Evolutionary conservation across 2,329 filamentous ascomycete species (phyloP), one percentile per base, ranked within the genome.

Genomic region (Botrytis aclada): DNA sequence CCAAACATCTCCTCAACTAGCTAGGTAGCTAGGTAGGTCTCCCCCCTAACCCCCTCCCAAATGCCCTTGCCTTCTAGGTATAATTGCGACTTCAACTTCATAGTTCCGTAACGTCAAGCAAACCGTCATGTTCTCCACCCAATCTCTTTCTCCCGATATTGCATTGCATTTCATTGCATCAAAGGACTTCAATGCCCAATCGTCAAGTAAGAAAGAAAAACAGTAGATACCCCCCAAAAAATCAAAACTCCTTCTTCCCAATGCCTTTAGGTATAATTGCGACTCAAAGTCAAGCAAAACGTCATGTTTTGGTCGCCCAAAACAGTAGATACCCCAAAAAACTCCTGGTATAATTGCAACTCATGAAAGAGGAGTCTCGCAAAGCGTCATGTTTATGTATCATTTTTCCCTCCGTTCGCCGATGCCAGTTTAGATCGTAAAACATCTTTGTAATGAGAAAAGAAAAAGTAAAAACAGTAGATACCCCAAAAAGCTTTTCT

Each of bases 281-380:
- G 63, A 65, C 43, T 34, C 18, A 12, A n/a, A 34, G 63, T 51
- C 63, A 65, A 65, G 63, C 63, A 51, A 65, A 65, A 51, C 63
- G 63, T 66, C 63, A 66, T 66, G 41, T 66, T 37, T 7, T 34
- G 63, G 29, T 64, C 29, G 10, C 43, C 32, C 63, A 66, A 51
- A 69, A 56, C 66, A 69, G 45, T 58, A 70, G 58, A 60, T 43
- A 45, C 32, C 45, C 22, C 20, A 32, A 72, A 51, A 29, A 56
- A 67, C 43, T 69, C 51, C 62, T 67, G 64, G 64, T 67, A 54
- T 54, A 67, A 67, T 67, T 67, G 64, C 64, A 22, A 67, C 64
- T 67, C n/a, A 32, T 54, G 9, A 22, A 51, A 51, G 16, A 14
- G 1, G 22, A 47, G 64, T 67, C 64, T 29, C n/a, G 45, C 64